Evolutionary conservation across 371 early-diverging fungal species (phyloP).

Genomic region (Actinomucor elegans): DNA sequence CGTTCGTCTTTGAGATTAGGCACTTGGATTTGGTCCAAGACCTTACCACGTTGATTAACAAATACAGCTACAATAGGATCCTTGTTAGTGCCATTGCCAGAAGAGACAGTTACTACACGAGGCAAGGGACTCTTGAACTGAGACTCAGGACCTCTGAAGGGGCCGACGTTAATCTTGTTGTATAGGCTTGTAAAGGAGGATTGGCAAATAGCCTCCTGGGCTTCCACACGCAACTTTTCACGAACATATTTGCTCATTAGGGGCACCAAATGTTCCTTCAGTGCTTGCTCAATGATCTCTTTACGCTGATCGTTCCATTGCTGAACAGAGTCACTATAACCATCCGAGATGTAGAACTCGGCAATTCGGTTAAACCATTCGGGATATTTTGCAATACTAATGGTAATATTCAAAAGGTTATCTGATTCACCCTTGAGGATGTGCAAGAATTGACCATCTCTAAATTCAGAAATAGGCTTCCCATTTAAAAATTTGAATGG

Average conservation of each 20-base stretch:
- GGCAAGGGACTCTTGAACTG: constrained; percentile 56
- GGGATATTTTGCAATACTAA: constrained; percentile 65
- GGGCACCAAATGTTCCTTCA: constrained; percentile 70
- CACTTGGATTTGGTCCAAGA: constrained; percentile 65
- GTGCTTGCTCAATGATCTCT: constrained; percentile 61
- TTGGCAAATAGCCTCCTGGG: constrained; percentile 71
- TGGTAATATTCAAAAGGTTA: constrained; percentile 68
- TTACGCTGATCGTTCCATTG: constrained; percentile 84
- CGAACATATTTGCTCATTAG: constrained; percentile 73
- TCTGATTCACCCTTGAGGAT: constrained; percentile 77
- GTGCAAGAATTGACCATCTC: constrained; percentile 73
- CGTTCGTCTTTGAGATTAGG: constrained; percentile 64
- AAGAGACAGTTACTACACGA: constrained; percentile 83
- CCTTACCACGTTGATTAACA: constrained; percentile 76
- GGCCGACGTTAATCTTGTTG: constrained; percentile 75
- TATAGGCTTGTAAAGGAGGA: constrained; percentile 66
- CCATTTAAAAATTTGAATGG: constrained; percentile 84
- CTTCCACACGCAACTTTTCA: constrained; percentile 71
- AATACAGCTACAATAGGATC: constrained; percentile 75
- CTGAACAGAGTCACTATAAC: constrained; percentile 60
- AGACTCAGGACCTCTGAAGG: constrained; percentile 56
- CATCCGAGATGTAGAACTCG: constrained; percentile 65
- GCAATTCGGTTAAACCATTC: constrained; percentile 56
- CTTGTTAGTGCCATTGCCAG: constrained; percentile 74
- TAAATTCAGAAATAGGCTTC: constrained; percentile 75